phyloP scores from a whole-genome alignment of 2,329 filamentous ascomycete species.

The Torrubiella hemipterigena region DNA sequence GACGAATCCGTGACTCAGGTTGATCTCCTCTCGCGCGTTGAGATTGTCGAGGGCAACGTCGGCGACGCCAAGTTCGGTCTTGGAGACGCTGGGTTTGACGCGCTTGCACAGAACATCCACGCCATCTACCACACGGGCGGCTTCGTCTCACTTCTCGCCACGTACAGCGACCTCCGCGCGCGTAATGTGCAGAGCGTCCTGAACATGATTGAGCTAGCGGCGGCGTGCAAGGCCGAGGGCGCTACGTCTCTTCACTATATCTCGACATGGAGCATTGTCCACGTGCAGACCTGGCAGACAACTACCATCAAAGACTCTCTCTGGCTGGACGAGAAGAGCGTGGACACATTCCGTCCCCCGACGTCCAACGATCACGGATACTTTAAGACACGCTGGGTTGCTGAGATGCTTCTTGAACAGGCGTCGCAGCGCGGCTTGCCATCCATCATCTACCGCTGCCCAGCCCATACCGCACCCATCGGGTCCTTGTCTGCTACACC shows the following conservation, averaged over 20 bases:
- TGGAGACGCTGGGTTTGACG: slow-evolving; percentile 10
- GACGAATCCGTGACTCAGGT: slow-evolving; percentile 6
- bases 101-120: slow-evolving; percentile 11
- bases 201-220: slow-evolving; percentile 14
- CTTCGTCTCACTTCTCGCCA: slow-evolving; percentile 14
- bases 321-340: slow-evolving; percentile 10
- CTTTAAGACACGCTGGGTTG: slow-evolving; percentile 16
- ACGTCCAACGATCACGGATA: slow-evolving; percentile 13
- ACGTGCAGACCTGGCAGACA: slow-evolving; percentile 13
- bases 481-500: slow-evolving; percentile 1
- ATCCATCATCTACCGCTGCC: slow-evolving; percentile 9
- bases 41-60: slow-evolving; percentile 10
- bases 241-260: slow-evolving; percentile 12
- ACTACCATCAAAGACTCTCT: slow-evolving; percentile 8
- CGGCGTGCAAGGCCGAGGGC: slow-evolving; percentile 5
- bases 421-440: slow-evolving; percentile 14
- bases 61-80: slow-evolving; percentile 12
- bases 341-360: slow-evolving; percentile 12
- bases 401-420: slow-evolving; percentile 13
- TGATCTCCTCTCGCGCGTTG: slow-evolving; percentile 7
- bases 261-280: slow-evolving; percentile 14
- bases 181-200: slow-evolving; percentile 12
- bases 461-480: slow-evolving; percentile 6
- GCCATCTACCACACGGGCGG: slow-evolving; percentile 15
- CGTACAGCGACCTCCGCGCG: slow-evolving; percentile 11